Conservation (phyloP, 192 early-diverging fungal genomes). For the Backusella macrospora region DNA sequence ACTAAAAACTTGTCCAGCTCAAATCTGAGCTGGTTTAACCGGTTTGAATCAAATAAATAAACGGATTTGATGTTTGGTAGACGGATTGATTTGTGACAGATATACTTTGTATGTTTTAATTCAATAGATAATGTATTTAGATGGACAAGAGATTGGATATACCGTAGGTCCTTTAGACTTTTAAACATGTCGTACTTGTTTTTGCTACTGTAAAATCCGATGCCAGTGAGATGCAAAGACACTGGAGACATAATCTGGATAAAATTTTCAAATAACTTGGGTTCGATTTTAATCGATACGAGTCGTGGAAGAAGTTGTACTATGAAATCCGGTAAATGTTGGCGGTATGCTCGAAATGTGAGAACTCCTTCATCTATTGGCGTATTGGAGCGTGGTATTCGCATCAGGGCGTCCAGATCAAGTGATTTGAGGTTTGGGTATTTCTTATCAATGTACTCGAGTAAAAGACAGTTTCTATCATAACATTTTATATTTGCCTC, state of each 20-base stretch:
- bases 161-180: background rate
- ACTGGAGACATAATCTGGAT: background rate
- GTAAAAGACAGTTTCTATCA: background rate
- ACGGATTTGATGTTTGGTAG: background rate
- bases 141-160: background rate
- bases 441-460: background rate
- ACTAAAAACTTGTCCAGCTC: background rate
- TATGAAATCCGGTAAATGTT: background rate
- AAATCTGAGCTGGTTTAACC: background rate
- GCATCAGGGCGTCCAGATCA: background rate
- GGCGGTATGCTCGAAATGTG: background rate
- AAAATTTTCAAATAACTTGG: background rate
- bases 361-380: constrained; percentile 6
- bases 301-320: background rate
- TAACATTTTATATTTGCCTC: background rate
- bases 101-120: constrained; percentile 3
- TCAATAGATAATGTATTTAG: background rate
- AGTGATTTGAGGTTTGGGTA: constrained; percentile 10
- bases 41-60: background rate
- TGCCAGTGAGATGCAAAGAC: background rate
- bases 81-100: background rate
- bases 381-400: constrained; percentile 9
- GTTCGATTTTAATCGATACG: background rate
- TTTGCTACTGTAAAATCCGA: constrained; percentile 3
- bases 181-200: constrained; percentile 11